phyloP scores from a whole-genome alignment of 768 basidiomycete species.

The Mycena polygramma region DNA sequence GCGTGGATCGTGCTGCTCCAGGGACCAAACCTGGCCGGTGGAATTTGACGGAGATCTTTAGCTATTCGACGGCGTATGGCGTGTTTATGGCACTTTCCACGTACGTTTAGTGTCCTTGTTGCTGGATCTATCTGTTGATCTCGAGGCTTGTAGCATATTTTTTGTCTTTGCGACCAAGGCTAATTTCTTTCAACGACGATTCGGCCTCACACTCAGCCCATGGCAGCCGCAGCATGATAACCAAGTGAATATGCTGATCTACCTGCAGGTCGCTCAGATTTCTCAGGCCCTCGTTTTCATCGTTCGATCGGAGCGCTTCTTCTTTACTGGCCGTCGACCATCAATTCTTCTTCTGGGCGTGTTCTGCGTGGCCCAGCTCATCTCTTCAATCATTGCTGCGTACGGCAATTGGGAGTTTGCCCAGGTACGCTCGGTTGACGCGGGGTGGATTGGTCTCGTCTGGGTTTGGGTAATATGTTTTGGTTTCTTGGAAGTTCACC shows the following conservation, averaged over 20 bases:
- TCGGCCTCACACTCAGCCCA: conserved; percentile 71
- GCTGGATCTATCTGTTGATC: not conserved
- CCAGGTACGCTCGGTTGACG: conserved; percentile 82
- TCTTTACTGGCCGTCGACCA: conserved; percentile 90
- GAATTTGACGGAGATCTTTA: conserved; percentile 96
- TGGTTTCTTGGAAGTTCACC: not conserved
- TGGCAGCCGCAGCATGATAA: conserved; percentile 66
- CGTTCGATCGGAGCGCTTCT: conserved; percentile 91
- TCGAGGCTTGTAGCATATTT: conserved; percentile 44
- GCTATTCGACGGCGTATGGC: conserved; percentile 95
- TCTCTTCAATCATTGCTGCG: conserved; percentile 95
- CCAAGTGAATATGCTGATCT: conserved; percentile 87
- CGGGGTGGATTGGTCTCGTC: conserved; percentile 95
- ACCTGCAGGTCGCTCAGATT: conserved; percentile 97
- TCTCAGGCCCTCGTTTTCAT: conserved; percentile 97
- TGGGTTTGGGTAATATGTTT: conserved; percentile 90
- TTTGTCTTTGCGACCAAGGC: conserved; percentile 88
- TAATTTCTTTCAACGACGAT: conserved; percentile 87
- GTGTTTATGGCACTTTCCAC: conserved; percentile 93
- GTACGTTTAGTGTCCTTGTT: conserved; percentile 58
- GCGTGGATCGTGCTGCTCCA: conserved; percentile 94
- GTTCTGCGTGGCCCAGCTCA: conserved; percentile 92
- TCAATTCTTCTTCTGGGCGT: conserved; percentile 88
- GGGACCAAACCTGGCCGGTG: conserved; percentile 92
- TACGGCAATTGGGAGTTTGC: conserved; percentile 97